These are phyloP conservation scores for Meyerozyma elateridarum DNA, from an alignment of 1,139 yeast genomes.

Conservation along the genomic window DNA sequence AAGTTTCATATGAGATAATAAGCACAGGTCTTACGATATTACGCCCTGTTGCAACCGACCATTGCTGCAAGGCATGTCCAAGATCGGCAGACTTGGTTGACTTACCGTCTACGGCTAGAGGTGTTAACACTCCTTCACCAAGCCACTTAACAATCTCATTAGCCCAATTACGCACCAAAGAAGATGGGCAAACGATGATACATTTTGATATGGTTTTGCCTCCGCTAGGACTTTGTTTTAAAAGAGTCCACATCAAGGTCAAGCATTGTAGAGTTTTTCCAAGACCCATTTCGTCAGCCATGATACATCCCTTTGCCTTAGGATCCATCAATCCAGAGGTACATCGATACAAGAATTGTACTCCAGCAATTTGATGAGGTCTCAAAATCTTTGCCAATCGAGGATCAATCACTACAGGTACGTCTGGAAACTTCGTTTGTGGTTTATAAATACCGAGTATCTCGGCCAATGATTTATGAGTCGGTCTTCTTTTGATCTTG, in stretches of 20 bases:
- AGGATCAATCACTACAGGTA: conserved; percentile 96
- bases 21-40: conserved; percentile 89
- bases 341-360: conserved; percentile 81
- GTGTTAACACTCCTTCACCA: conserved; percentile 84
- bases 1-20: conserved; percentile 92
- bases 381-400: conserved; percentile 74
- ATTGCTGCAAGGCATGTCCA: conserved; percentile 63
- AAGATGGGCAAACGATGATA: conserved; percentile 93
- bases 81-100: conserved; percentile 64
- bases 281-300: conserved; percentile 99
- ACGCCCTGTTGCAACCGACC: conserved; percentile 90
- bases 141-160: conserved; percentile 94
- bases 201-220: conserved; percentile 81
- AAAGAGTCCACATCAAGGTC: conserved; percentile 87
- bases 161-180: conserved; percentile 95
- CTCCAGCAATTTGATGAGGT: conserved; percentile 97
- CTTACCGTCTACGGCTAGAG: conserved; percentile 91
- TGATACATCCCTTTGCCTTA: conserved; percentile 90
- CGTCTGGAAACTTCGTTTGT: conserved; percentile 64
- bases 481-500: conserved; percentile 28
- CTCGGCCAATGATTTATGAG: conserved; percentile 71
- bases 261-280: conserved; percentile 95
- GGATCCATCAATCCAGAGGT: conserved; percentile 86
- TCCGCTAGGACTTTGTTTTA: conserved; percentile 89
- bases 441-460: conserved; percentile 68